Base-by-base conservation (phyloP, 1,284 basidiomycete genomes). In the Cutaneotrichosporon mucoides region DNA sequence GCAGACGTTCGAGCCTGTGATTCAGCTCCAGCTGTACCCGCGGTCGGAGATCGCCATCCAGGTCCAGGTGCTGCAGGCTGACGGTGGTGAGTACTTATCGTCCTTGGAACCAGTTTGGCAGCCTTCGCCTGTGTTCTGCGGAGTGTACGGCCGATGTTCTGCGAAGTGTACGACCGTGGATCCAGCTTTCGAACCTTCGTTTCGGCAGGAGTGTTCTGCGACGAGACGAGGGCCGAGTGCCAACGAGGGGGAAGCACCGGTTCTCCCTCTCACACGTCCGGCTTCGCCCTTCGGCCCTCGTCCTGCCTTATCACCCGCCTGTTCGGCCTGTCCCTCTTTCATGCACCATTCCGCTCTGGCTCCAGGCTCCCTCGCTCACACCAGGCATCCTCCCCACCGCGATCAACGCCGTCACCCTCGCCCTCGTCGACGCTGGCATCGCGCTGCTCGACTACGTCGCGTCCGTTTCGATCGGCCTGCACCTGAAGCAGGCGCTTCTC, bases 1-100 rank as follows among this genome's bases (percentile, higher is more conserved):
- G 78, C 88, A 90, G 42, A 97, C 95, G 0, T 98, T 99, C 70
- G 93, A 98, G 73, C 92, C 94, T 45, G 91, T 96, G 55, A 85
- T 99, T 43, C 89, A 94, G 73, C 88, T 89, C 1, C 85, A 85
- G 65, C 83, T 98, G 51, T 98, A 95, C 77, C 95, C 95, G 6
- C 87, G 95, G 54, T 90, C 90, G 36, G 87, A 94, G 75, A 95
- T 99, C 75, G 90, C 96, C 77, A 88, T 99, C 61, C 90, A 88
- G 76, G 83, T 99, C 10, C 91, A 95, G 75, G 88, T 99, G 37
- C 81, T 96, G 47, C 89, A 94, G 68, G 89, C 94, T 73, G 95
- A 99, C 72, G 95, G 95, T 37, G 82, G 82, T 79, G 66, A 58
- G 79, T 76, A 8, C 9, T 35, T 15, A 6, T 35, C 45, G 10